Evolutionary conservation across 2,329 filamentous ascomycete genomes (phyloP).

Genomic region (Cladophialophora chaetospira): DNA sequence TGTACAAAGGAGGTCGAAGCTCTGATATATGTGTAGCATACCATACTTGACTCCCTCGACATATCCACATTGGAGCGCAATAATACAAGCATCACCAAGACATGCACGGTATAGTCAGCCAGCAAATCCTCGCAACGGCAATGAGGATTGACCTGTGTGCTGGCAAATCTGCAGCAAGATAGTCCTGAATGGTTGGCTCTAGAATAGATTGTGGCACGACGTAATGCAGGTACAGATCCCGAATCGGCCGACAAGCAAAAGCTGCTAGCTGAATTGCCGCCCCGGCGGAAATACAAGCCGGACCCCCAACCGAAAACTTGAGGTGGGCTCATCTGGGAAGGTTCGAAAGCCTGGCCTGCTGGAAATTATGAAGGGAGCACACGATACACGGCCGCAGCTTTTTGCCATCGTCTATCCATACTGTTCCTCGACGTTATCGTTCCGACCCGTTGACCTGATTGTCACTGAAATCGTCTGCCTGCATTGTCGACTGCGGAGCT

Average conservation of each 20-base stretch:
- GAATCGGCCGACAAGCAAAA: constrained; percentile 26
- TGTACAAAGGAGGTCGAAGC: background rate
- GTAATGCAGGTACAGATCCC: constrained; percentile 21
- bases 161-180: background rate
- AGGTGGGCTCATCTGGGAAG: constrained; percentile 1
- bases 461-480: too few species aligned
- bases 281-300: background rate
- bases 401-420: background rate
- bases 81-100: background rate
- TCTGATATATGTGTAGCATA: background rate
- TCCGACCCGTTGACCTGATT: background rate
- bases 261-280: too few species aligned
- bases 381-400: background rate
- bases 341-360: background rate
- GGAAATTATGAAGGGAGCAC: background rate
- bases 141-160: background rate
- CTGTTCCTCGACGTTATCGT: background rate
- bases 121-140: too few species aligned
- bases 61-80: background rate
- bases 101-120: background rate
- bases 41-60: background rate
- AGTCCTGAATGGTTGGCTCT: background rate
- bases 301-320: background rate
- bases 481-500: too few species aligned
- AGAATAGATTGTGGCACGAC: background rate